Evolutionary conservation across 2,329 filamentous ascomycete species (phyloP), one percentile per base, ranked within the genome.

Genomic region (Fusarium sterilihyphosum): DNA sequence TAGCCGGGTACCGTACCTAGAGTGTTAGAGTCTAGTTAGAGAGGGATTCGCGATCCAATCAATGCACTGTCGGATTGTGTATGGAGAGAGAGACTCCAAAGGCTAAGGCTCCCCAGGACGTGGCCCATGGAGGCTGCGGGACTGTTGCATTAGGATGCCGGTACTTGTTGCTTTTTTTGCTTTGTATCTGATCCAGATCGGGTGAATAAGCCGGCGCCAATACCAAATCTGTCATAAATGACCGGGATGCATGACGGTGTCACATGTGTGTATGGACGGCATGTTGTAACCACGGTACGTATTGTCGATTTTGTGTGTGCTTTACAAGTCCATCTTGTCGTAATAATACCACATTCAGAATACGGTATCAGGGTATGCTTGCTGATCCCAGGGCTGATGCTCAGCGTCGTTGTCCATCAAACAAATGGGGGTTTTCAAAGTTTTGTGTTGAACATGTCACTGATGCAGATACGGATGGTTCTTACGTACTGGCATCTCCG

Each of bases 121-220:
- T 60, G 43, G 59, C 56, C 52, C 61, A 22, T 64, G 29, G 38
- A 50, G 41, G 43, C 33, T 35, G 49, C 61, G 61, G 69, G 58
- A 72, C 57, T 52, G 59, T 61, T 73, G 65, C 64, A 75, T 66
- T 64, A 67, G 69, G 70, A 75, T 74, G 72, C 69, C 72, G 72
- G 72, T 75, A 74, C 72, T 72, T 72, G 70, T 64, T 58, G 68
- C 70, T 57, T 60, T 60, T 63, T 56, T 72, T 72, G 59, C 70
- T 73, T 75, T 74, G 67, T 69, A 57, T 65, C 57, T 73, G 71
- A 73, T 61, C 72, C 72, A 75, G 72, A 75, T 74, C 72, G 68
- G 72, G 72, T 53, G 54, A 62, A 63, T 63, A 61, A 73, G 57
- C 71, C 68, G 72, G 60, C 72, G 63, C 72, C 60, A 64, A 37